A percentile compares a stretch with the other conserved stretches of the same genome.
These are phyloP conservation scores for Stachybotrys chlorohalonatus DNA, from an alignment of 2,329 filamentous ascomycete genomes.

Conservation along the genomic window DNA sequence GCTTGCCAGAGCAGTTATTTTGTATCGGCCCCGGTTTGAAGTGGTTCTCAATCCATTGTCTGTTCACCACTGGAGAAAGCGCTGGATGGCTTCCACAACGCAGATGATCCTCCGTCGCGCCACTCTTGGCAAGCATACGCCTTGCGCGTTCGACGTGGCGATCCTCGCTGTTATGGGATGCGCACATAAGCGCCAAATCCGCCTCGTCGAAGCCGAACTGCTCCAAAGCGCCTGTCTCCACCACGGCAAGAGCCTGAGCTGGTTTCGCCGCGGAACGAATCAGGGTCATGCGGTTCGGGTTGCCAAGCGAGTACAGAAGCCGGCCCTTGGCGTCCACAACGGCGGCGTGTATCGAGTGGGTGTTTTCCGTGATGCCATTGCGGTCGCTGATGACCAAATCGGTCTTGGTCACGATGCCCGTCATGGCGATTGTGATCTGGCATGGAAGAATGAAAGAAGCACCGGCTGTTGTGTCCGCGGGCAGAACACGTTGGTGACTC, in stretches of 20 bases:
- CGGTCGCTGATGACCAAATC: conserved; percentile 26
- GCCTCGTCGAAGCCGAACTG: conserved; percentile 24
- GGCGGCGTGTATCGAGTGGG: conserved; percentile 32
- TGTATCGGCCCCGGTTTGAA: conserved; percentile 26
- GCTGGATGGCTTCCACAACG: conserved; percentile 32
- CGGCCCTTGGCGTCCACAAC: conserved; percentile 26
- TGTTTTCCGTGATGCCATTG: conserved; percentile 31
- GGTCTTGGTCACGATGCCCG: background rate
- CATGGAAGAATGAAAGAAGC: too few relatives aligned
- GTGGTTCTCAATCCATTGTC: conserved; percentile 26
- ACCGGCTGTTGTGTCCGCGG: too few relatives aligned
- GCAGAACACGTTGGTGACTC: too few relatives aligned
- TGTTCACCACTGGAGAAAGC: conserved; percentile 23
- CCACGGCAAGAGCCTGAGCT: conserved; percentile 31
- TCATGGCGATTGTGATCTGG: background rate
- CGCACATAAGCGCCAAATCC: conserved; percentile 37
- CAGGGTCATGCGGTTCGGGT: conserved; percentile 30
- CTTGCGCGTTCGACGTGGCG: conserved; percentile 26
- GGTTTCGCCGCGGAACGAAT: conserved; percentile 37
- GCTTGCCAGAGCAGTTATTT: conserved; percentile 41
- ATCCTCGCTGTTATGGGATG: conserved; percentile 35
- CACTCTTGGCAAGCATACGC: conserved; percentile 25
- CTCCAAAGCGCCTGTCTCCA: conserved; percentile 30
- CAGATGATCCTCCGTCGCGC: conserved; percentile 24
- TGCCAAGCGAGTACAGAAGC: conserved; percentile 29